Evolutionary conservation across 2,329 filamentous ascomycete genomes (phyloP), one percentile per base, ranked within the genome.

Genomic region (Blastomyces percursus): DNA sequence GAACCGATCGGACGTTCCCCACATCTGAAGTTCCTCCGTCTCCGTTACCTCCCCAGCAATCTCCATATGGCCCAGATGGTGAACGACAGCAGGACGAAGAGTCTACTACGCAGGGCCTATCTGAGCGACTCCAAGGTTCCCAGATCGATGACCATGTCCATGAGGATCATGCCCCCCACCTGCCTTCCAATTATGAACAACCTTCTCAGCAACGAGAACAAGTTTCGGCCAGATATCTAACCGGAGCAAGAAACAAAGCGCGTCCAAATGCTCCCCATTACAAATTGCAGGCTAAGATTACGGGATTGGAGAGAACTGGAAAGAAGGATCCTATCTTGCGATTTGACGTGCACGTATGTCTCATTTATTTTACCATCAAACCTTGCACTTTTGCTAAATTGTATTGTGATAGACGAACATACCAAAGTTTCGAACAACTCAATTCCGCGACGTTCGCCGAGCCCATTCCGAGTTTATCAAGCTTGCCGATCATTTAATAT

Each of bases 391-490:
- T 48, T 38, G 27, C 56, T 38, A 27, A 44, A 5, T 38, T 11
- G 5, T 32, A 46, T 21, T 56, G 19, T 51, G 56, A 30, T 64
- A 99, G 94, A 99, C 94, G 67, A 99, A 99, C 77, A 88, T 99
- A n/a, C 92, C 93, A 61, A 93, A 93, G 69, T 99, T 96, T 76
- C 86, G 94, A 70, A 99, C 94, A 0, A 99, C 94, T 5, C 94
- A 99, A 75, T 99, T 96, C 78, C 91, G 94, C 72, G 94, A 99
- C 76, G 91, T 99, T 67, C 89, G 94, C 69, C 90, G 94, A 64
- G 88, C 95, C 65, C 94, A 99, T 76, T 91, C 90, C 57, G 94
- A 99, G 73, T 99, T 99, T 71, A 83, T 90, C 67, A 99, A 97
- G 77, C 86, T 99, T n/a, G 91, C 89, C 62, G 90, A 96, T 64